Evolutionary conservation across 768 basidiomycete genomes (phyloP).

Genomic region (Suillus lakei): DNA sequence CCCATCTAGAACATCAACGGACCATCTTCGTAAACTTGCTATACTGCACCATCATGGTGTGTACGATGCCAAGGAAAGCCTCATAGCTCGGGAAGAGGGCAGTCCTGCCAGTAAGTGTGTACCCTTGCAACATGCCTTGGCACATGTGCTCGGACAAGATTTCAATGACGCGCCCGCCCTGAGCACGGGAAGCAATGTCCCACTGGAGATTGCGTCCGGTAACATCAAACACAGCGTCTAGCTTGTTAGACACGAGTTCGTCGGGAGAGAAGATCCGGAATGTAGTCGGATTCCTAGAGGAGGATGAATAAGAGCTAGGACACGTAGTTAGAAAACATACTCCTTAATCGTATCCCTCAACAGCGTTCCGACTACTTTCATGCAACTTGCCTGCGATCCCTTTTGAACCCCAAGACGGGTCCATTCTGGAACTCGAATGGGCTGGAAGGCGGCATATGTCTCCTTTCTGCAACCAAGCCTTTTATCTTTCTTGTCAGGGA

Average conservation of each 20-base stretch:
- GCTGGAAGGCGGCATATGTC: conserved; percentile 62
- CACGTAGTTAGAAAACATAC: conserved; percentile 38
- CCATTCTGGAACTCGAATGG: conserved; percentile 74
- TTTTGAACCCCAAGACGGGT: conserved; percentile 51
- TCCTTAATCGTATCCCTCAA: conserved; percentile 58
- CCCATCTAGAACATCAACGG: conserved; percentile 14
- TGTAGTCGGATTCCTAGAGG: conserved; percentile 65
- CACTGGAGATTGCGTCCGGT: conserved; percentile 84
- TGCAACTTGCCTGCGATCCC: conserved; percentile 71
- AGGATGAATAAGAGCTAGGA: not conserved
- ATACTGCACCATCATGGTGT: conserved; percentile 91
- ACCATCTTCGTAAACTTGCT: conserved; percentile 89
- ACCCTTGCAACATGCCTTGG: conserved; percentile 91
- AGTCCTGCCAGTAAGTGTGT: conserved; percentile 86
- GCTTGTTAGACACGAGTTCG: conserved; percentile 86
- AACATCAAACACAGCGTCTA: conserved; percentile 76
- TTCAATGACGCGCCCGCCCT: conserved; percentile 85
- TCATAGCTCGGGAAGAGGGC: conserved; percentile 92
- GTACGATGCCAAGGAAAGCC: conserved; percentile 87
- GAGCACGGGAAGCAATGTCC: conserved; percentile 68
- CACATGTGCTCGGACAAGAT: conserved; percentile 90
- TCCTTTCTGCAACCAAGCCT: conserved; percentile 76
- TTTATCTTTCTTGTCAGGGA: conserved; percentile 59
- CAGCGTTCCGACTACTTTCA: conserved; percentile 69
- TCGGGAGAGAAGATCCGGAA: conserved; percentile 95